Evolutionary conservation across 768 basidiomycete species (phyloP).

Genomic region (Leucocoprinus sp.): DNA sequence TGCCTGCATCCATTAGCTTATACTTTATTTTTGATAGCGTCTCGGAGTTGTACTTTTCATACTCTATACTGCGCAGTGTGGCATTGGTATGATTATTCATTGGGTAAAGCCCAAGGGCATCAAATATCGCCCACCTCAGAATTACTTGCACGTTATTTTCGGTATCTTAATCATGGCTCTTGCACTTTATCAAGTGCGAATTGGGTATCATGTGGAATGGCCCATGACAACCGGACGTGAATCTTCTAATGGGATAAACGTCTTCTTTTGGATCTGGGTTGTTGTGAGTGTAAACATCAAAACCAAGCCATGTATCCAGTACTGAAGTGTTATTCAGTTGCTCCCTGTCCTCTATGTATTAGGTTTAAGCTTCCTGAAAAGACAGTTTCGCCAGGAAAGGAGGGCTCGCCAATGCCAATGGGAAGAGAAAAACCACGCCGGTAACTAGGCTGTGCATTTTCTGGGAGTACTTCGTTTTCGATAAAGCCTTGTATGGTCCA

Average conservation of each 20-base stretch:
- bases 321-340: conserved; percentile 22
- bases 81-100: conserved; percentile 45
- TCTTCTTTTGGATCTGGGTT: conserved; percentile 41
- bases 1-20: not conserved
- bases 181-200: conserved; percentile 41
- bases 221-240: conserved; percentile 33
- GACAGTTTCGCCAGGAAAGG: conserved; percentile 41
- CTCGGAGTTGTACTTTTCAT: conserved; percentile 42
- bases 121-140: conserved; percentile 37
- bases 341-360: conserved; percentile 34
- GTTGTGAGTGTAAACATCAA: conserved; percentile 27
- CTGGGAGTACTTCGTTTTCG: too few species aligned
- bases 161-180: conserved; percentile 44
- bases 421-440: conserved; percentile 2
- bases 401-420: conserved; percentile 12
- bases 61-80: conserved; percentile 41
- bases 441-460: not conserved
- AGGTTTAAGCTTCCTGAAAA: conserved; percentile 36
- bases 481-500: too few species aligned
- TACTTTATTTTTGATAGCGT: conserved; percentile 23
- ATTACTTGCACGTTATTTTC: conserved; percentile 49
- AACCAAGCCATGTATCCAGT: not conserved
- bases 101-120: conserved; percentile 36
- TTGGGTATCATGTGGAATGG: conserved; percentile 45
- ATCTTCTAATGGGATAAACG: conserved; percentile 25